Evolutionary conservation across 2,329 filamentous ascomycete genomes (phyloP), one percentile per base, ranked within the genome.

Genomic region (Emergomyces africanus): DNA sequence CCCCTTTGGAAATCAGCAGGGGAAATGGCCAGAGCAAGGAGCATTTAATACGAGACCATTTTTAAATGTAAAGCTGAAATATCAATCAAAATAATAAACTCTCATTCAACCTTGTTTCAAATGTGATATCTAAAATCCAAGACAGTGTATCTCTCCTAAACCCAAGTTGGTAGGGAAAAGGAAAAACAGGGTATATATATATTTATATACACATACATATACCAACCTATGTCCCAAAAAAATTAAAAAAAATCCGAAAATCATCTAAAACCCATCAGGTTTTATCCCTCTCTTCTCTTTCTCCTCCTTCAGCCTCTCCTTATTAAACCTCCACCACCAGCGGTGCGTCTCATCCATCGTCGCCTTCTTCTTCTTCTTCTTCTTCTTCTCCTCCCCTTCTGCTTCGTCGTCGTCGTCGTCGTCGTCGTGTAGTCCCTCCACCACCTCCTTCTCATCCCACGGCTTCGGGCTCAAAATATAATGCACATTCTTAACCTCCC

Each of bases 381-480:
- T 44, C n/a, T n/a, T n/a, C n/a, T n/a, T n/a, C n/a, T n/a, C n/a
- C n/a, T n/a, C n/a, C n/a, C n/a, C n/a, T n/a, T n/a, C n/a, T n/a
- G n/a, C 30, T 30, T 30, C 30, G 30, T 30, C 30, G 30, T 30
- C n/a, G n/a, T n/a, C n/a, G n/a, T n/a, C n/a, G n/a, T n/a, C n/a
- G n/a, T n/a, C n/a, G n/a, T n/a, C n/a, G n/a, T n/a, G n/a, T n/a
- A n/a, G 30, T 23, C 60, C 56, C 14, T 61, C 60, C 39, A 51
- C 56, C 44, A 59, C 41, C 50, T 61, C 60, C 39, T 54, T 61
- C 61, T 84, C 81, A 61, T 85, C 80, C 83, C 83, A 85, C 3
- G 83, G 83, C 71, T 85, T 85, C 37, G 82, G 81, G 56, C 75
- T 79, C 59, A 85, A 66, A 46, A 85, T 80, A 65, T 83, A 85